A percentile compares a stretch with the other conserved stretches of the same genome.
Evolutionary conservation across 2,329 filamentous ascomycete genomes (phyloP).

Genomic region (Albophoma yamanashiensis): DNA sequence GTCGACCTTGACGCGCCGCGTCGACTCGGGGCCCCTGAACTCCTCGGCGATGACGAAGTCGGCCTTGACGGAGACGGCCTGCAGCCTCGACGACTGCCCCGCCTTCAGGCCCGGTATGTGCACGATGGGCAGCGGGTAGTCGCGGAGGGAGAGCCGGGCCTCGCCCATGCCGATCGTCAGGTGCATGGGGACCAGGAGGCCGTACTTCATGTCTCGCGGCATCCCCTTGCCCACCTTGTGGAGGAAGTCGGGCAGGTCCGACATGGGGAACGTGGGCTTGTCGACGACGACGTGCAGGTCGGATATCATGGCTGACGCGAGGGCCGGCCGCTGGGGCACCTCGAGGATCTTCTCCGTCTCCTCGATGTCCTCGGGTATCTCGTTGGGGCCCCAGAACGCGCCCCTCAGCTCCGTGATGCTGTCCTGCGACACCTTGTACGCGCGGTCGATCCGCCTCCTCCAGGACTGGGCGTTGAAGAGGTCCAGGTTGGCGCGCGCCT

Average conservation of each 20-base stretch:
- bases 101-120: slow-evolving; percentile 78
- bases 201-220: slow-evolving; percentile 83
- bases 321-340: slow-evolving; percentile 71
- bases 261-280: slow-evolving; percentile 82
- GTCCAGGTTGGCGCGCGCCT: slow-evolving; percentile 67
- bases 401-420: slow-evolving; percentile 71
- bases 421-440: slow-evolving; percentile 56
- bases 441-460: slow-evolving; percentile 80
- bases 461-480: slow-evolving; percentile 80
- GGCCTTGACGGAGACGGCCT: slow-evolving; percentile 74
- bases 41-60: slow-evolving; percentile 97
- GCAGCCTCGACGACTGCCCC: slow-evolving; percentile 67
- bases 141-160: slow-evolving; percentile 71
- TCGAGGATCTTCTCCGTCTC: slow-evolving; percentile 79
- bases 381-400: slow-evolving; percentile 72
- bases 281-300: slow-evolving; percentile 81
- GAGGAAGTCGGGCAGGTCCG: slow-evolving; percentile 73
- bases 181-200: slow-evolving; percentile 81
- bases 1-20: slow-evolving; percentile 68
- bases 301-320: slow-evolving; percentile 71
- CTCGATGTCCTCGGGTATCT: slow-evolving; percentile 69
- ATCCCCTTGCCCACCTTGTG: slow-evolving; percentile 93
- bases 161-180: slow-evolving; percentile 86
- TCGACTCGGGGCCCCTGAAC: slow-evolving; percentile 70
- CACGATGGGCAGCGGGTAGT: slow-evolving; percentile 86